These are phyloP conservation scores for Pyrenula aspistea DNA, from an alignment of 495 filamentous ascomycete species.

Conservation along the genomic window DNA sequence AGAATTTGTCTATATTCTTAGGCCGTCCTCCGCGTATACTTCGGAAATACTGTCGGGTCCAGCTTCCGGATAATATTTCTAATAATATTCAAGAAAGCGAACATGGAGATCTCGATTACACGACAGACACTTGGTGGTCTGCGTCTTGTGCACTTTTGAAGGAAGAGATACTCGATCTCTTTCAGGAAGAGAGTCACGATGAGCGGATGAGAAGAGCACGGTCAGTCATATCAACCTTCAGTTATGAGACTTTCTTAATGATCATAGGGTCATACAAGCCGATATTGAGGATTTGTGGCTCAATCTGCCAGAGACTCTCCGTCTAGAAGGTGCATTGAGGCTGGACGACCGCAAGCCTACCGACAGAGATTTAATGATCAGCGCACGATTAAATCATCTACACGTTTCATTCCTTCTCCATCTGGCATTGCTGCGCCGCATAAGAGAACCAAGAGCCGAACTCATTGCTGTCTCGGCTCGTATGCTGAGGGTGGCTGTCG, in stretches of 20 bases:
- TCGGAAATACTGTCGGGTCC: slow-evolving; percentile 28
- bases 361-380: slow-evolving; percentile 21
- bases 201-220: not conserved
- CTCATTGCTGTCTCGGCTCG: slow-evolving; percentile 20
- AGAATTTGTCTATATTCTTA: slow-evolving; percentile 30
- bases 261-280: too few species aligned
- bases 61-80: slow-evolving; percentile 14
- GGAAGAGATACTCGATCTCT: slow-evolving; percentile 26
- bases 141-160: slow-evolving; percentile 26
- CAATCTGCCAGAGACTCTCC: too few species aligned
- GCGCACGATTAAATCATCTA: slow-evolving; percentile 26
- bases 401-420: slow-evolving; percentile 27
- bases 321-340: slow-evolving; percentile 16
- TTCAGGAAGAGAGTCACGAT: slow-evolving; percentile 15
- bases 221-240: too few species aligned
- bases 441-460: slow-evolving; percentile 18
- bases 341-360: slow-evolving; percentile 15
- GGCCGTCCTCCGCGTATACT: slow-evolving; percentile 30
- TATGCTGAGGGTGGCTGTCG: slow-evolving; percentile 25
- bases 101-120: slow-evolving; percentile 11
- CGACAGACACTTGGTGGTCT: slow-evolving; percentile 27
- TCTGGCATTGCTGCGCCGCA: slow-evolving; percentile 17
- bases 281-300: too few species aligned
- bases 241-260: too few species aligned
- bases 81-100: slow-evolving; percentile 8